Evolutionary conservation across 225 moss, liverwort and hornwort species (phyloP).

Genomic region (Pleurozium schreberi): DNA sequence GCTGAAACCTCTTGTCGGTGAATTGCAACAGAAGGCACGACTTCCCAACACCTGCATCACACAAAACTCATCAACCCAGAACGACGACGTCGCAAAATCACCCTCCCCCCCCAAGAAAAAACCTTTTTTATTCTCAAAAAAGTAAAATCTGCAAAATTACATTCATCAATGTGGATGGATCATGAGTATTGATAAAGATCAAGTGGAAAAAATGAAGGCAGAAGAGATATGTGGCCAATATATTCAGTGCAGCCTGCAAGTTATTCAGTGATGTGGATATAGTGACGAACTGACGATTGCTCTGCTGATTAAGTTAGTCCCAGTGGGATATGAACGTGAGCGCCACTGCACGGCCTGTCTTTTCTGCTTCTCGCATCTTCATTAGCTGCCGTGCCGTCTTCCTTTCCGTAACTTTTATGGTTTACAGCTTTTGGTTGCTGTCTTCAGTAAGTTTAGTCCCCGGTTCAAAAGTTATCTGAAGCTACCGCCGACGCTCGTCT

Average conservation of each 20-base stretch:
- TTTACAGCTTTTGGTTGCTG: not conserved
- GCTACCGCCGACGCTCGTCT: not conserved
- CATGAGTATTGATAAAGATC: not conserved
- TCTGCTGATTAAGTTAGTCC: not conserved
- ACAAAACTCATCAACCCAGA: not conserved
- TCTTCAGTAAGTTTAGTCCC: not conserved
- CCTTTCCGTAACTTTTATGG: too few relatives aligned
- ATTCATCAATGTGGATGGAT: not conserved
- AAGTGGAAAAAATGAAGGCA: not conserved
- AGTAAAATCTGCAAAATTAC: not conserved
- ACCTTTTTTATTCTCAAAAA: not conserved
- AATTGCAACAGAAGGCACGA: constrained; percentile 95
- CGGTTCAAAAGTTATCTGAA: not conserved
- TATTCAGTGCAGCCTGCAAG: not conserved
- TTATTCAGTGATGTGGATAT: not conserved
- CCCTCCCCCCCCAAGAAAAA: not conserved
- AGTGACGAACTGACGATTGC: not conserved
- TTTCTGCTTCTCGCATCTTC: not conserved
- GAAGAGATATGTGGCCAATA: not conserved
- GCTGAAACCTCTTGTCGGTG: constrained; percentile 96
- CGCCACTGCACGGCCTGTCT: not conserved
- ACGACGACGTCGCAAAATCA: too few relatives aligned
- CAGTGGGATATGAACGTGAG: not conserved
- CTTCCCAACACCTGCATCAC: constrained; percentile 71
- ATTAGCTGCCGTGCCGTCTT: not conserved